These are phyloP conservation scores for Venturia aucupariae DNA, from an alignment of 2,329 filamentous ascomycete species.

Conservation along the genomic window DNA sequence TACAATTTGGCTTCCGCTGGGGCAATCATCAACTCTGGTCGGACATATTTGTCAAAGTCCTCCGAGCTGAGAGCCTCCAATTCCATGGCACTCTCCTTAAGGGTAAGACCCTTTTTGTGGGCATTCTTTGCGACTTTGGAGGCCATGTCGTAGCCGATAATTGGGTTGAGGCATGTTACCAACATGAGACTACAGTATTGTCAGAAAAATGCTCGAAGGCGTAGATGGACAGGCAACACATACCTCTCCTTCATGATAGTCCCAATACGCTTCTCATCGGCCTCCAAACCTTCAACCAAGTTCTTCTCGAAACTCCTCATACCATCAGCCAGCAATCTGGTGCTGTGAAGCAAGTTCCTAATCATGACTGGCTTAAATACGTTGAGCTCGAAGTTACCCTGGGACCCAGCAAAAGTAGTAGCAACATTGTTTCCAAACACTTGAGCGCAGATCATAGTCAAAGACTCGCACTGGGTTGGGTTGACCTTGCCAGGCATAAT, in stretches of 20 bases:
- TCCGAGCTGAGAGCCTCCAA: conserved; percentile 78
- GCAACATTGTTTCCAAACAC: conserved; percentile 97
- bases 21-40: conserved; percentile 89
- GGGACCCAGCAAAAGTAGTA: conserved; percentile 87
- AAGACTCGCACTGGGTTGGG: conserved; percentile 92
- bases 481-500: conserved; percentile 99
- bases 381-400: conserved; percentile 97
- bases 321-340: conserved; percentile 76
- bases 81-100: conserved; percentile 92
- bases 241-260: conserved; percentile 91
- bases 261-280: conserved; percentile 86
- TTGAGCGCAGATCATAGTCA: conserved; percentile 96
- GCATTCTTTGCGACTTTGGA: conserved; percentile 97
- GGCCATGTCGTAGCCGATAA: conserved; percentile 96
- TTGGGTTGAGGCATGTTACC: conserved; percentile 93
- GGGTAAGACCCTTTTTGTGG: conserved; percentile 92
- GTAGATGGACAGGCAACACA: conserved; percentile 25
- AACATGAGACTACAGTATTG: conserved; percentile 70
- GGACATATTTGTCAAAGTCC: conserved; percentile 84
- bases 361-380: conserved; percentile 98
- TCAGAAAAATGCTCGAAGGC: conserved; percentile 1
- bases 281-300: conserved; percentile 75
- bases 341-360: conserved; percentile 87
- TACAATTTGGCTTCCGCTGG: conserved; percentile 56
- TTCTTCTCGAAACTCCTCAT: conserved; percentile 96